phyloP scores from a whole-genome alignment of 352 stramenopile genomes.

The Aphanomyces astaci region DNA sequence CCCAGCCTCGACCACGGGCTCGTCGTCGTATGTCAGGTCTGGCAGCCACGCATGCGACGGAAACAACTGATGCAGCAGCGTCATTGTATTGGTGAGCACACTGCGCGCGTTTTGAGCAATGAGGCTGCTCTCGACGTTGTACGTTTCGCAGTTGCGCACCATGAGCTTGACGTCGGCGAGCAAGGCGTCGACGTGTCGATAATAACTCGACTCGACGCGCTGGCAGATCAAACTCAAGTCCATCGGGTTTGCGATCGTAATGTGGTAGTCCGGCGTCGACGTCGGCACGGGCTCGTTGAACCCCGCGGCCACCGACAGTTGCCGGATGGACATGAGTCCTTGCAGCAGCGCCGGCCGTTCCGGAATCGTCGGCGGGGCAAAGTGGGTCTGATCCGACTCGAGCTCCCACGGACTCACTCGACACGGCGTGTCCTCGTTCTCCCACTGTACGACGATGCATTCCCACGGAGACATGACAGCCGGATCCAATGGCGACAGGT shows the following conservation, averaged over 20 bases:
- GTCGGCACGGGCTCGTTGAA: constrained; percentile 75
- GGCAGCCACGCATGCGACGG: constrained; percentile 26
- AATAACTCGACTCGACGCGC: constrained; percentile 58
- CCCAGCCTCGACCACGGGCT: background rate
- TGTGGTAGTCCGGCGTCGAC: constrained; percentile 69
- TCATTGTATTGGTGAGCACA: constrained; percentile 49
- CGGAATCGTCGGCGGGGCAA: constrained; percentile 23
- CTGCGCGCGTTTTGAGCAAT: constrained; percentile 80
- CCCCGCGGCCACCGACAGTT: constrained; percentile 59
- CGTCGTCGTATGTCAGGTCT: background rate
- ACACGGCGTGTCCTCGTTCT: constrained; percentile 55
- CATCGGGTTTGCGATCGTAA: constrained; percentile 76
- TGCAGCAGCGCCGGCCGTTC: constrained; percentile 46
- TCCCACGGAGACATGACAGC: constrained; percentile 56
- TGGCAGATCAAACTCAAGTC: constrained; percentile 73
- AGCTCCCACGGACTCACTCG: constrained; percentile 75
- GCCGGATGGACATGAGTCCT: constrained; percentile 52
- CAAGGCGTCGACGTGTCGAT: constrained; percentile 78
- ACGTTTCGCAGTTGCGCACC: constrained; percentile 71
- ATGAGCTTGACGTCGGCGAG: constrained; percentile 68
- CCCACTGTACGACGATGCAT: constrained; percentile 61
- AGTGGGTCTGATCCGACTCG: constrained; percentile 39
- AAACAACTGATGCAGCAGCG: constrained; percentile 54
- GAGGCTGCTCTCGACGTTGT: constrained; percentile 69
- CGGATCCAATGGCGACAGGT: constrained; percentile 26